Evolutionary conservation across 176 grass and related monocot species (phyloP).

Genomic region (Phoenix roebelenii): DNA sequence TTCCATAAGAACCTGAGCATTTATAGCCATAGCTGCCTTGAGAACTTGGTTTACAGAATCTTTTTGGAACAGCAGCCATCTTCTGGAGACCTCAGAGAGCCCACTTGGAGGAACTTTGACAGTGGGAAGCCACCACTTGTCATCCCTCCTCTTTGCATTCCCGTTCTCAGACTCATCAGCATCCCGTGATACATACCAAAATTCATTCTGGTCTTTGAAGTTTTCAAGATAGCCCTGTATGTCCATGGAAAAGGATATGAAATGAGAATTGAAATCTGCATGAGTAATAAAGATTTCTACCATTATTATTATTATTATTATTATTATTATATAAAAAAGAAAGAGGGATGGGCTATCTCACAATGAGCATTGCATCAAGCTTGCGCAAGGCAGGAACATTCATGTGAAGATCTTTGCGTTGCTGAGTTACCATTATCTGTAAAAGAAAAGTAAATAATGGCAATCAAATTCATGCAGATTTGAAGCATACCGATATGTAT

Average conservation of each 20-base stretch:
- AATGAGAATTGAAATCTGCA: too few relatives aligned
- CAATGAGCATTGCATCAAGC: constrained; percentile 10
- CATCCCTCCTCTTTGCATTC: neutral
- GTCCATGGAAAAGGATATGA: too few relatives aligned
- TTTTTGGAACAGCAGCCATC: constrained; percentile 4
- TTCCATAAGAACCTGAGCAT: constrained; percentile 11
- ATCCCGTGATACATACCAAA: neutral
- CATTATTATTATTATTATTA: too few relatives aligned
- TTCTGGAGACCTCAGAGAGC: constrained; percentile 4
- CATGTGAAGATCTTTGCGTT: constrained; percentile 9
- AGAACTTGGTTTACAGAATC: constrained; percentile 4
- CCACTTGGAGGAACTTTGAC: constrained; percentile 4
- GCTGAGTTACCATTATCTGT: constrained; percentile 7
- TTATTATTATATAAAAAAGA: too few relatives aligned
- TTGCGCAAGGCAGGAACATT: constrained; percentile 5
- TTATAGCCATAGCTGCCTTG: constrained; percentile 13
- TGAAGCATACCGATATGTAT: too few relatives aligned
- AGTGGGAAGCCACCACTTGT: constrained; percentile 11
- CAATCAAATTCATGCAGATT: too few relatives aligned
- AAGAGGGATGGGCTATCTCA: neutral
- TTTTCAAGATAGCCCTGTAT: too few relatives aligned
- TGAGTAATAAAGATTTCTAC: too few relatives aligned
- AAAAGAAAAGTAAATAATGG: neutral
- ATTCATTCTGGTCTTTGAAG: too few relatives aligned
- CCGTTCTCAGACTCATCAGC: neutral